Evolutionary conservation across 2,329 filamentous ascomycete genomes (phyloP).

Genomic region (Trichophyton mentagrophytes): DNA sequence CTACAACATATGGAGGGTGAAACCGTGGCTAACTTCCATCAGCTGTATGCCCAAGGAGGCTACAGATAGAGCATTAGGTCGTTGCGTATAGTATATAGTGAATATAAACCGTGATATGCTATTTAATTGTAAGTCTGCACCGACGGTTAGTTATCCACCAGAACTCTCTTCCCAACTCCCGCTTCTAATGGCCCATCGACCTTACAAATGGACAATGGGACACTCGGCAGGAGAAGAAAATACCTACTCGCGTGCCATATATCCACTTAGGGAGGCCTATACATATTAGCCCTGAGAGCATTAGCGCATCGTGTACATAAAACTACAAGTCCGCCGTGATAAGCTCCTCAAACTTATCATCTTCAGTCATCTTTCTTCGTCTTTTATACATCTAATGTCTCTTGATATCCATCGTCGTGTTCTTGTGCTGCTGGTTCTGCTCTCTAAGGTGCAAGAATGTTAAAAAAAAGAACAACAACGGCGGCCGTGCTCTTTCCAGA

Average conservation of each 20-base stretch:
- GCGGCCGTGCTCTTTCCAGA: not conserved
- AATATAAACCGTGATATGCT: not conserved
- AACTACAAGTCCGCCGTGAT: not conserved
- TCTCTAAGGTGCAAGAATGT: too few relatives aligned
- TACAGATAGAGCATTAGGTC: conserved; percentile 45
- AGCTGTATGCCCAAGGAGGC: conserved; percentile 61
- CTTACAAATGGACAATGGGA: conserved; percentile 45
- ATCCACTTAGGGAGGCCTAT: conserved; percentile 20
- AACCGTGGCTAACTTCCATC: conserved; percentile 3
- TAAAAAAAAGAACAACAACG: not conserved
- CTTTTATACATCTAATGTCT: not conserved
- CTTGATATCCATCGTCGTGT: not conserved
- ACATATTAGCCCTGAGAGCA: not conserved
- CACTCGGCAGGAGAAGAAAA: conserved; percentile 59
- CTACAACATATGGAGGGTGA: not conserved
- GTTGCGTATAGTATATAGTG: conserved; percentile 19
- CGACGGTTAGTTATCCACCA: conserved; percentile 10
- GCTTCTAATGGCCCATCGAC: conserved; percentile 56
- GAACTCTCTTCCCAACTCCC: conserved; percentile 35
- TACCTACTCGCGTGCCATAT: conserved; percentile 22
- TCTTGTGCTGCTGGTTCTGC: not conserved
- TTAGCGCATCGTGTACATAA: conserved; percentile 7
- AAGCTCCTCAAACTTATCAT: not conserved
- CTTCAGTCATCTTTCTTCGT: not conserved
- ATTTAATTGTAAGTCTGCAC: not conserved